Base-by-base conservation (phyloP, 163 green algal species). In the Scenedesmus sp. region DNA sequence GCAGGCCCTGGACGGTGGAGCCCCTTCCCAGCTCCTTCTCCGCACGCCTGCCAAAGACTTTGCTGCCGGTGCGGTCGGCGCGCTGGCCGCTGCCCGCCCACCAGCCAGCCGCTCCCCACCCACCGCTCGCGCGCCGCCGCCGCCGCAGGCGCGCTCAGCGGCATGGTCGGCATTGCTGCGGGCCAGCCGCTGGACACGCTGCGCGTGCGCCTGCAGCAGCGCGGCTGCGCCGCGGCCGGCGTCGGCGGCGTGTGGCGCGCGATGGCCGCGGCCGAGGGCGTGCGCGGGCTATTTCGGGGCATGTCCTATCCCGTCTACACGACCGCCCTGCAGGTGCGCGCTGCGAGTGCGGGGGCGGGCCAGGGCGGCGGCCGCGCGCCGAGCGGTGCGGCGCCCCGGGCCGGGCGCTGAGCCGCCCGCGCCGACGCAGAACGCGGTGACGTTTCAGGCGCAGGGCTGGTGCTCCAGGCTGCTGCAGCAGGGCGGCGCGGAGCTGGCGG, bases 171-270 rank as follows among this genome's bases (percentile, higher is more conserved):
- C 2, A 86, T 93, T 4, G 50, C 88, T 20, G 81, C 87, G 26
- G 89, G 89, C 0, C 84, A 92, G 77, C 89, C 89, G 0, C 70
- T 94, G 29, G 89, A 94, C 71, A 85, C 78, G 2, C 57, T 94
- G 0, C 63, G 89, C 3, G 67, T 94, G 0, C 72, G 89, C 3
- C 44, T 94, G 54, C 89, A 94, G 82, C 88, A 92, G 76, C 70
- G 50, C 22, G 33, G 67, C 64, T 70, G 44, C 69, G 47, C 64
- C 11, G 24, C 45, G 17, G 31, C 22, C 7, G 53, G 53, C 1
- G 60, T 64, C 1, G 22, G n/a, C 1, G 50, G 24, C 22, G 62
- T 83, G 2, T 74, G 73, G 29, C 56, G 36, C 17, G 31, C 10
- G 48, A 87, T 90, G 20, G 53, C 85, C 3, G 48, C 26, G 6